Base-by-base conservation (phyloP, 768 basidiomycete species). In the Calocybe gangraenosa region DNA sequence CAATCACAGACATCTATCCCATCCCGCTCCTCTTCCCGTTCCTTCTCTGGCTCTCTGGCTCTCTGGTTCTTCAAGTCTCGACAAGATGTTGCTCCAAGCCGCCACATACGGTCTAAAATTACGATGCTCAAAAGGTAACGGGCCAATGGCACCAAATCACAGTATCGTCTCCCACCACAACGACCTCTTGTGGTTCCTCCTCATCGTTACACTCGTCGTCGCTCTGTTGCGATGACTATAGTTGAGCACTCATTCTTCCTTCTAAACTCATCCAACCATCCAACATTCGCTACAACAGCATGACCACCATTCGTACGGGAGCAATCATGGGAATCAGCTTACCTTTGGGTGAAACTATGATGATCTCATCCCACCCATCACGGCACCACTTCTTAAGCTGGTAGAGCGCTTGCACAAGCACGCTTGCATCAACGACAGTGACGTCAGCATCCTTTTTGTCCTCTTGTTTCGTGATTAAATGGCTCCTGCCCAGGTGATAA, bases 261-360 rank as follows among this genome's bases (percentile, higher is more conserved):
- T 21, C 35, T 52, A 40, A 35, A 14, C 34, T 49, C 42, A 40
- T 19, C 43, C 41, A 19, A 47, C 34, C 41, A 37, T 43, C 42
- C 47, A 34, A 35, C 40, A 47, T 28, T 36, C 45, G 38, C 3
- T 25, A 9, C 25, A 23, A 5, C 40, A 41, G 5, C 30, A 53
- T 8, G 43, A 54, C 1, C 49, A 49, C 9, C 46, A 44, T 20
- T 43, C 39, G n/a, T n/a, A 17, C 15, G 39, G 39, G 15, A 20
- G 34, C 7, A 30, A 44, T 17, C 47, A 36, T 15, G 42, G 25
- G 30, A 22, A 4, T 31, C 22, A 25, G n/a, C 76, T 40, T 50
- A 92, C 92, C 91, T 78, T 96, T 92, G 20, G 92, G 78, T 5
- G 93, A 92, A 36, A 92, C 71, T 38, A 96, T 79, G 40, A 96